These are phyloP conservation scores for Flaveria floridana DNA, from an alignment of 140 eudicot species.

Conservation along the genomic window DNA sequence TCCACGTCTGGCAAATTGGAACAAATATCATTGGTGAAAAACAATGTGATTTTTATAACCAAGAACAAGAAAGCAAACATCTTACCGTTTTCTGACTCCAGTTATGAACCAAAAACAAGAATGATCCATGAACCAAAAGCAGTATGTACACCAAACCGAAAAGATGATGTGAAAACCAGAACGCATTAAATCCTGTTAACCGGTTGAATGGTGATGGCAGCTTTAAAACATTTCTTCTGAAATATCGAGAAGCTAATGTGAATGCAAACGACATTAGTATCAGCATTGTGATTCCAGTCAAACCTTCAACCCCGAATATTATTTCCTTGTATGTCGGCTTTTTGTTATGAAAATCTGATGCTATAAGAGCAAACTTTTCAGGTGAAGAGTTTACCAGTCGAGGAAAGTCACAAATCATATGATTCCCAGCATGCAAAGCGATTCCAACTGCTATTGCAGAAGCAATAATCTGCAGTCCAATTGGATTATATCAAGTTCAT, in stretches of 20 bases:
- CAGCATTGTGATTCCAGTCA: conserved; percentile 81
- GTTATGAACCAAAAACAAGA: conserved; percentile 69
- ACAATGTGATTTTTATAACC: conserved; percentile 3
- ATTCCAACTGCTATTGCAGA: conserved; percentile 73
- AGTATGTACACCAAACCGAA: conserved; percentile 72
- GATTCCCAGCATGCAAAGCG: conserved; percentile 72
- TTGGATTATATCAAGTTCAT: conserved; percentile 5
- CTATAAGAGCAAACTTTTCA: conserved; percentile 62
- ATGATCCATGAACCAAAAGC: conserved; percentile 80
- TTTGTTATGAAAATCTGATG: conserved; percentile 62
- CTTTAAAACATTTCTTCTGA: conserved; percentile 63
- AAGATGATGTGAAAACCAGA: conserved; percentile 98
- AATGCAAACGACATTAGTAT: conserved; percentile 64
- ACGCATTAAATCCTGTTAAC: conserved; percentile 91
- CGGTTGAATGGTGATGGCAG: conserved; percentile 82
- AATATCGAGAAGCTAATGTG: conserved; percentile 74
- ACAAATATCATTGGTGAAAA: conserved; percentile 13
- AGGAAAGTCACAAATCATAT: conserved; percentile 86
- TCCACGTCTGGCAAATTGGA: conserved; percentile 71
- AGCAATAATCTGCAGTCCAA: conserved; percentile 67
- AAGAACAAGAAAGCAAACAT: conserved; percentile 6
- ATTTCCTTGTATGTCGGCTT: conserved; percentile 65
- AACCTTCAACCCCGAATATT: conserved; percentile 60
- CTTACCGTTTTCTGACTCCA: conserved; percentile 94
- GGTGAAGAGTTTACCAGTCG: conserved; percentile 68